Evolutionary conservation across 139 green algal species (phyloP).

Genomic region (Volvox reticuliferus): DNA sequence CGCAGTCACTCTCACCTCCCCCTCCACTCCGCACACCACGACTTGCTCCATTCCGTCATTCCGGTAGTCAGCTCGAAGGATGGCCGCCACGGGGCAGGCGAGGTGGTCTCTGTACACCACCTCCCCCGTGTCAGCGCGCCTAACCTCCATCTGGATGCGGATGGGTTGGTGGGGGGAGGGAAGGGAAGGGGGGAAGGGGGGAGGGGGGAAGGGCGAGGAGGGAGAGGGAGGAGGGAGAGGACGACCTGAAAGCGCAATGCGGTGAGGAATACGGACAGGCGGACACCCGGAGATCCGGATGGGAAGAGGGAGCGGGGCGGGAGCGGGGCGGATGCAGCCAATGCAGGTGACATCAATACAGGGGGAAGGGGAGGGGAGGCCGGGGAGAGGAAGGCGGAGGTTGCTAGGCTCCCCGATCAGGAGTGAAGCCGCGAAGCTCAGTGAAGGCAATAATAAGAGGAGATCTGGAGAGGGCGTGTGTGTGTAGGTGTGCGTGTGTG

Average conservation of each 20-base stretch:
- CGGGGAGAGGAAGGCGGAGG: not conserved
- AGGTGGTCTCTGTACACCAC: constrained; percentile 79
- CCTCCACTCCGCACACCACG: constrained; percentile 71
- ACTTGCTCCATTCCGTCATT: constrained; percentile 70
- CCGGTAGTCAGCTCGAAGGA: constrained; percentile 78
- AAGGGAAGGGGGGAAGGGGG: not conserved
- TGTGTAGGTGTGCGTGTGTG: not conserved
- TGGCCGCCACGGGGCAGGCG: constrained; percentile 56
- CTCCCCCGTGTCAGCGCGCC: constrained; percentile 70
- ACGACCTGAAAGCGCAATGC: too few species aligned
- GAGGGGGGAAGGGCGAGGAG: not conserved
- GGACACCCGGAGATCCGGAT: too few species aligned
- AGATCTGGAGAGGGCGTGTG: not conserved
- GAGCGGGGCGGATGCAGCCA: too few species aligned
- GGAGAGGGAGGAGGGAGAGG: not conserved
- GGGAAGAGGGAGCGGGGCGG: too few species aligned
- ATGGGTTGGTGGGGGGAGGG: not conserved
- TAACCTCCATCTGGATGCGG: constrained; percentile 68
- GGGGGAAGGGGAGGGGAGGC: not conserved
- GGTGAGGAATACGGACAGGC: too few species aligned
- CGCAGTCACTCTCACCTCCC: constrained; percentile 55
- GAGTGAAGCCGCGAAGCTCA: too few species aligned
- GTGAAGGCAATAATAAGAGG: too few species aligned
- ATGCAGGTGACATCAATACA: too few species aligned
- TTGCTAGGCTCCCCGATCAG: too few species aligned